Evolutionary conservation across 2,329 filamentous ascomycete genomes (phyloP).

Genomic region (Nannizziopsis arthrosporioides): DNA sequence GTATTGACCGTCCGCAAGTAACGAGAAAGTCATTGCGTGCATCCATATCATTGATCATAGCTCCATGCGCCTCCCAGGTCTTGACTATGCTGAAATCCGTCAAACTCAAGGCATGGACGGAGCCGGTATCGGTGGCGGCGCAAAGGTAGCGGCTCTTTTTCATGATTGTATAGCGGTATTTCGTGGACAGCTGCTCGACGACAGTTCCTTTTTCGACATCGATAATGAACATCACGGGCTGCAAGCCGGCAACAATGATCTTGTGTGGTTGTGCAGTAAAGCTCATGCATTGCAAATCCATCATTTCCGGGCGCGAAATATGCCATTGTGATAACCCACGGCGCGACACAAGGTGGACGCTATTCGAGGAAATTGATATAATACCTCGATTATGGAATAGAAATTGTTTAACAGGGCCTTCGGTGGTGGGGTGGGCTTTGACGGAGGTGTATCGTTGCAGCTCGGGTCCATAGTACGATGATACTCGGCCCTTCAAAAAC

Average conservation of each 20-base stretch:
- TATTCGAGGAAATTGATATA: slow-evolving; percentile 67
- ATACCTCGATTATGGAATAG: slow-evolving; percentile 86
- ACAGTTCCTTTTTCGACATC: slow-evolving; percentile 62
- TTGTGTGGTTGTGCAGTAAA: slow-evolving; percentile 80
- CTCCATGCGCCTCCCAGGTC: slow-evolving; percentile 80
- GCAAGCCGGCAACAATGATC: slow-evolving; percentile 76
- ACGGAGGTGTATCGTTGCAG: slow-evolving; percentile 85
- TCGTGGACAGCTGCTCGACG: slow-evolving; percentile 58
- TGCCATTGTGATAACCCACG: slow-evolving; percentile 83
- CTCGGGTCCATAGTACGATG: slow-evolving; percentile 76
- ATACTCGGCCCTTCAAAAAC: slow-evolving; percentile 61
- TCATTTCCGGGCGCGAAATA: slow-evolving; percentile 66
- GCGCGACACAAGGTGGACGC: slow-evolving; percentile 78
- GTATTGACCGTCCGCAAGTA: slow-evolving; percentile 83
- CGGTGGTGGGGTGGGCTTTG: slow-evolving; percentile 59
- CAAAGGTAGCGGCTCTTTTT: slow-evolving; percentile 80
- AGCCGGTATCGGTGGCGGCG: slow-evolving; percentile 71
- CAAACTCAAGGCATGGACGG: slow-evolving; percentile 76
- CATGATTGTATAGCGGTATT: slow-evolving; percentile 80
- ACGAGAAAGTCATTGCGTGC: slow-evolving; percentile 89
- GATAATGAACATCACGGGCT: slow-evolving; percentile 70
- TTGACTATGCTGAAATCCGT: slow-evolving; percentile 66
- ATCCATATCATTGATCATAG: slow-evolving; percentile 91
- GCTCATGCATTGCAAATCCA: slow-evolving; percentile 84
- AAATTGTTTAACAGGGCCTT: slow-evolving; percentile 75